A percentile compares a stretch with the other conserved stretches of the same genome.
These are phyloP conservation scores for Cryptococcus sp. DNA, from an alignment of 1,284 basidiomycete species.

Conservation along the genomic window DNA sequence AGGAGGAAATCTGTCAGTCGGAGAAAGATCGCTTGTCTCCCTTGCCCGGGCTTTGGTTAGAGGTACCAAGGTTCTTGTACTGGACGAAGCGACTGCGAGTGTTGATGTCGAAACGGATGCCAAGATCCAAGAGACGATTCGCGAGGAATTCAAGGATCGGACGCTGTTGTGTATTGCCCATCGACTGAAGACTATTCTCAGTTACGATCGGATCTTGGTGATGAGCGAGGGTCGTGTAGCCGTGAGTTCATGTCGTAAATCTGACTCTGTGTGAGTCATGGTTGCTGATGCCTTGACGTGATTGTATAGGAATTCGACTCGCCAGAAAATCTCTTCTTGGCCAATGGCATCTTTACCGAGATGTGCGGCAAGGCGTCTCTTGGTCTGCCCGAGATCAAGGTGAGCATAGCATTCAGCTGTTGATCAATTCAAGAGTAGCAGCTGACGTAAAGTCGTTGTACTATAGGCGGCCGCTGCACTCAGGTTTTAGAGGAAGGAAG, in stretches of 20 bases:
- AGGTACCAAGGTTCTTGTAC: constrained; percentile 59
- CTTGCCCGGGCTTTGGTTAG: constrained; percentile 68
- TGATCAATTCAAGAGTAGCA: neutral
- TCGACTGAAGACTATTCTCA: constrained; percentile 74
- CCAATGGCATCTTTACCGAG: constrained; percentile 70
- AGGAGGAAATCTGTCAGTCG: constrained; percentile 72
- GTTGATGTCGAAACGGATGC: constrained; percentile 69
- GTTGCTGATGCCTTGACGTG: neutral
- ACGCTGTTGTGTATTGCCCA: constrained; percentile 68
- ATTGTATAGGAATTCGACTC: constrained; percentile 71
- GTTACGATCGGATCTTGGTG: constrained; percentile 71
- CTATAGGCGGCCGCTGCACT: constrained; percentile 20
- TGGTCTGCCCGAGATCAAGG: constrained; percentile 63
- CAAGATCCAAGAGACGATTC: constrained; percentile 70
- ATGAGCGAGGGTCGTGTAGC: constrained; percentile 69
- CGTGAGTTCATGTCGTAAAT: constrained; percentile 19
- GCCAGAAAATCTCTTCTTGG: constrained; percentile 71
- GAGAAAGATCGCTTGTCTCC: constrained; percentile 66
- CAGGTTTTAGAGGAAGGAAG: constrained; percentile 14
- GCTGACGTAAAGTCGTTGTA: neutral
- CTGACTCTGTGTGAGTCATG: neutral
- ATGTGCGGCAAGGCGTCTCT: constrained; percentile 74
- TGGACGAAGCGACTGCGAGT: constrained; percentile 60
- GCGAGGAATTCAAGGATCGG: constrained; percentile 64
- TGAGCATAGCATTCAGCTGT: constrained; percentile 7